phyloP scores from a whole-genome alignment of 2,329 filamentous ascomycete genomes.

The Mycocentrospora acerina region DNA sequence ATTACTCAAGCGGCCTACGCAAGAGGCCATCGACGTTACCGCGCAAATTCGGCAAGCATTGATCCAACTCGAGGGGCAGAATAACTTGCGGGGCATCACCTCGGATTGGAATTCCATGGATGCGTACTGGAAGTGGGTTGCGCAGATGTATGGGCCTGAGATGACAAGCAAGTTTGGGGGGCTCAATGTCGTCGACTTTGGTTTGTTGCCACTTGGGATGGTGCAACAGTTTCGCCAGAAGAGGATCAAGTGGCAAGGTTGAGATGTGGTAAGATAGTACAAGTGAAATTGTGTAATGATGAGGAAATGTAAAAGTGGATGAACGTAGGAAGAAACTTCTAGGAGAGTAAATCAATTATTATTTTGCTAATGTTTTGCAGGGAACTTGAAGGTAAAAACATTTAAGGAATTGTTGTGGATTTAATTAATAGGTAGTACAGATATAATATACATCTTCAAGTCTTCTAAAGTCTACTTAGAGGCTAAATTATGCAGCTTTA shows the following conservation, averaged over 20 bases:
- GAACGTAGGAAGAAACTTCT: too few relatives aligned
- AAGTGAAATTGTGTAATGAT: too few relatives aligned
- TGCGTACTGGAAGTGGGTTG: constrained; percentile 41
- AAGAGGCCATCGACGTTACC: constrained; percentile 22
- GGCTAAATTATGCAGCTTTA: too few relatives aligned
- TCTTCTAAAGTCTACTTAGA: too few relatives aligned
- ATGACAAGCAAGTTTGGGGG: constrained; percentile 38
- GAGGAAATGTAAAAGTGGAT: too few relatives aligned
- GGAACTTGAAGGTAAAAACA: too few relatives aligned
- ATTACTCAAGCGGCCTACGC: constrained; percentile 22
- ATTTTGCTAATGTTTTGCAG: too few relatives aligned
- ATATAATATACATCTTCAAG: too few relatives aligned
- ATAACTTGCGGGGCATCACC: constrained; percentile 26
- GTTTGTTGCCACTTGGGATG: constrained; percentile 40
- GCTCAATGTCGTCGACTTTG: constrained; percentile 36
- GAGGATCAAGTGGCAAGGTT: constrained; percentile 38
- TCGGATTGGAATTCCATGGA: constrained; percentile 29
- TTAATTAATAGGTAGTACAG: too few relatives aligned
- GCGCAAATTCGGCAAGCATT: constrained; percentile 23
- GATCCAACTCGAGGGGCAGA: constrained; percentile 18
- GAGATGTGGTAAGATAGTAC: background rate
- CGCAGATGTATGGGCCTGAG: constrained; percentile 40
- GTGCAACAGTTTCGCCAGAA: constrained; percentile 37
- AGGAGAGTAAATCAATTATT: too few relatives aligned
- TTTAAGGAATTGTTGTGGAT: too few relatives aligned